Conservation (phyloP, 2,329 filamentous ascomycete genomes). For the Clonostachys rhizophaga region DNA sequence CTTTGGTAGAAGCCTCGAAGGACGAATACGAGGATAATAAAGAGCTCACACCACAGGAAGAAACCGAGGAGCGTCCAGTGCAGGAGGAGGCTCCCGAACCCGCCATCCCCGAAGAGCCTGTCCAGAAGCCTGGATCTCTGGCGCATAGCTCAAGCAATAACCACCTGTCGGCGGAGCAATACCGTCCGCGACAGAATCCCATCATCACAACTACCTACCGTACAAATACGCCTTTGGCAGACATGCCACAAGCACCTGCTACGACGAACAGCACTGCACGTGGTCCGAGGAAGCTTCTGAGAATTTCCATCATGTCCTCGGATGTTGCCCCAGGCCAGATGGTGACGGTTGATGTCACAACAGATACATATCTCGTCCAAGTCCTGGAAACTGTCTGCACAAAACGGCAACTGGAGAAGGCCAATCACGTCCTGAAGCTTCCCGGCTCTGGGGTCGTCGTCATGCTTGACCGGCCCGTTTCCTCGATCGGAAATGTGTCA, state of each 20-base stretch:
- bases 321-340: slow-evolving; percentile 70
- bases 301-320: slow-evolving; percentile 65
- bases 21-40: slow-evolving; percentile 68
- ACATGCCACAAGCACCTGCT: slow-evolving; percentile 46
- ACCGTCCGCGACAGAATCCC: slow-evolving; percentile 46
- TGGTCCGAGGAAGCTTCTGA: slow-evolving; percentile 66
- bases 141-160: slow-evolving; percentile 15
- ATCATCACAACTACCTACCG: slow-evolving; percentile 58
- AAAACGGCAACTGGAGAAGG: slow-evolving; percentile 75
- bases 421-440: slow-evolving; percentile 73
- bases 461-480: slow-evolving; percentile 71
- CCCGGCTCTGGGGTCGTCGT: slow-evolving; percentile 71
- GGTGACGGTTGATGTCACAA: slow-evolving; percentile 71
- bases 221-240: slow-evolving; percentile 47
- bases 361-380: slow-evolving; percentile 78
- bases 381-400: slow-evolving; percentile 75
- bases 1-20: slow-evolving; percentile 66
- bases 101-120: slow-evolving; percentile 11
- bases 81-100: slow-evolving; percentile 24
- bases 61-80: slow-evolving; percentile 35
- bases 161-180: slow-evolving; percentile 16
- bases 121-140: background rate
- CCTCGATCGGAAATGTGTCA: slow-evolving; percentile 69
- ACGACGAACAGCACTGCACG: slow-evolving; percentile 38
- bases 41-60: slow-evolving; percentile 60